Base-by-base conservation (phyloP, 495 filamentous ascomycete genomes). In the Evernia prunastri region DNA sequence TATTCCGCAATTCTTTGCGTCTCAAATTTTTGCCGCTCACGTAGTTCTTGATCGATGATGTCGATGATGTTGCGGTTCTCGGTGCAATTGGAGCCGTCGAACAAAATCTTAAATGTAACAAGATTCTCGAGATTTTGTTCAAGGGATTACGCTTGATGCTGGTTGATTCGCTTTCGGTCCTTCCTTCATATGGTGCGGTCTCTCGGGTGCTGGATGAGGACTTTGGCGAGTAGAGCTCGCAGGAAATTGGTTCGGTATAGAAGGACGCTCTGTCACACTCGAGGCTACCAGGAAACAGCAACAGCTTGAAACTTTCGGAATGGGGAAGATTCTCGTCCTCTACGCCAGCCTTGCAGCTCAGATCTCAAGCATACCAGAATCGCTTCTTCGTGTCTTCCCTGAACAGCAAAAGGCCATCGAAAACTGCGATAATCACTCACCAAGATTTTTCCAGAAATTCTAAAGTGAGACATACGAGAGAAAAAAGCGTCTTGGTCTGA, bases 351-450 rank as follows among this genome's bases (percentile, higher is more conserved):
- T 29, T 18, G 15, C 25, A 29, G 27, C 25, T 27, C 23, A 53
- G 49, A 53, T 13, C 17, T 51, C 9, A 23, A 51, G 0, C 13
- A n/a, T 25, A 51, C 45, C 49, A 31, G 25, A 31, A 53, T 53
- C 49, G 12, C 5, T 31, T 7, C 18, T 29, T 18, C 15, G 49
- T 53, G 49, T 7, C 49, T 27, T 29, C 6, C 20, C 15, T 49
- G 36, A n/a, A 17, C 53, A 17, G 45, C 45, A 18, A 17, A 6
- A 15, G 35, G 23, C 25, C 15, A 35, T 39, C 20, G 39, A 31
- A n/a, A 20, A 39, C 9, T 29, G 35, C 25, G 23, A 56, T 54
- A 62, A 56, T 61, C 45, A 15, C 60, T 62, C 60, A 62, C 35
- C 47, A 54, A 37, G 49, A 56, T 25, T 27, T 15, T 18, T 35